Base-by-base conservation (phyloP, 768 basidiomycete genomes). In the Mycena pura region DNA sequence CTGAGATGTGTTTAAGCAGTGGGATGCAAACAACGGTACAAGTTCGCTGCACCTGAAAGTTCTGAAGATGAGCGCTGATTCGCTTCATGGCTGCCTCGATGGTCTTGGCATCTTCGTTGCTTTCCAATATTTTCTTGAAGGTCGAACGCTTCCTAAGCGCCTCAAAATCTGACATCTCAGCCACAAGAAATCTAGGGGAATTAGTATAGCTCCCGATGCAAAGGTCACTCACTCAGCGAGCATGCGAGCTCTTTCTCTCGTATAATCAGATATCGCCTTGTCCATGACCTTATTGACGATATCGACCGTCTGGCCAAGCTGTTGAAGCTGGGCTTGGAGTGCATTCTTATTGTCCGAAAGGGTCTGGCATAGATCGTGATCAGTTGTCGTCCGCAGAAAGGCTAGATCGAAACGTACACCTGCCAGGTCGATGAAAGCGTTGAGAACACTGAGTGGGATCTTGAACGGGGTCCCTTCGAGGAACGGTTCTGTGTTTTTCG, bases 381-480 rank as follows among this genome's bases (percentile, higher is more conserved):
- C 47, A 21, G 29, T 10, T 5, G 47, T 15, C 11, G n/a, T 1
- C 17, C 1, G 6, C 27, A 15, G 13, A 6, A 5, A 1, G 19
- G 5, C 13, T 5, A 17, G 8, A 6, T n/a, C 44, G 32, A 36
- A 32, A 40, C 50, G 24, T 22, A 51, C 50, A 25, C 3, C 14
- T 40, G 40, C 40, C 19, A 53, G 51, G 3, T 53, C 39, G 10
- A 53, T 24, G 39, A 53, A 40, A 3, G 25, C 8, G 40, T 53
- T 53, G 3, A 53, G 1, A n/a, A 41, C 38, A 27, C 38, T 41
- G 17, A 53, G 6, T 4, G 51, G 51, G 40, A 53, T 53, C 39
- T 53, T 17, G 28, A 53, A 53, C 5, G 51, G 51, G 17, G 51
- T 53, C 1, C 51, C 51, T 3, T 53, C 51, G 15, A 53, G 24